Base-by-base conservation (phyloP, 2,329 filamentous ascomycete genomes). In the Colletotrichum lentis region DNA sequence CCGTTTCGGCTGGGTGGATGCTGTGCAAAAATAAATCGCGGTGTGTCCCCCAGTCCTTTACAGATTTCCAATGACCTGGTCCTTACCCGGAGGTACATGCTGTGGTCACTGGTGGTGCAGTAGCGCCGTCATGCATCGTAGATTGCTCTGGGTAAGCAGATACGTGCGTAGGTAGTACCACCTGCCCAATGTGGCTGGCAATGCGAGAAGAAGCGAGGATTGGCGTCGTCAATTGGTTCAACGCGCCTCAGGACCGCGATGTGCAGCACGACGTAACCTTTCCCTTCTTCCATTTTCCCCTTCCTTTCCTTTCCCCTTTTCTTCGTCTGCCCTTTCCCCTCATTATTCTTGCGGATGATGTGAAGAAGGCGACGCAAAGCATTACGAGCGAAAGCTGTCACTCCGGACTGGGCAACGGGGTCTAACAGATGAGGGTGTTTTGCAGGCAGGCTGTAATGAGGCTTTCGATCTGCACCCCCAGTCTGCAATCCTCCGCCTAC, bases 131-230 rank as follows among this genome's bases (percentile, higher is more conserved):
- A 37, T 39, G 50, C 50, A 39, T 54, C n/a, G 31, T 39, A 22
- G 35, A 39, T 54, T 39, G 20, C 50, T 39, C n/a, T 39, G 50
- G 22, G 46, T 27, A 20, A 37, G n/a, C 8, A 12, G 22, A n/a
- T 39, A n/a, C 52, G 52, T 24, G 47, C 20, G 31, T 35, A 24
- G 24, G 50, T 24, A 41, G 39, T 62, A 49, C 44, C 63, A 65
- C 63, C 63, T 65, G 41, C 63, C 62, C 20, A 62, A 62, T 44
- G 37, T 37, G 58, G 58, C 35, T 24, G 58, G 37, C 58, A 66
- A 50, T 62, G 63, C 63, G 63, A 65, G 59, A 50, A 44, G 39
- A 24, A 47, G 31, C 12, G n/a, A 22, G 7, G 24, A 5, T 7
- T 16, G 24, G 44, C 20, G 52, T 22, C 35, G 22, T 5, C 5